Base-by-base conservation (phyloP, 2,329 filamentous ascomycete genomes). In the Polychaeton citri region DNA sequence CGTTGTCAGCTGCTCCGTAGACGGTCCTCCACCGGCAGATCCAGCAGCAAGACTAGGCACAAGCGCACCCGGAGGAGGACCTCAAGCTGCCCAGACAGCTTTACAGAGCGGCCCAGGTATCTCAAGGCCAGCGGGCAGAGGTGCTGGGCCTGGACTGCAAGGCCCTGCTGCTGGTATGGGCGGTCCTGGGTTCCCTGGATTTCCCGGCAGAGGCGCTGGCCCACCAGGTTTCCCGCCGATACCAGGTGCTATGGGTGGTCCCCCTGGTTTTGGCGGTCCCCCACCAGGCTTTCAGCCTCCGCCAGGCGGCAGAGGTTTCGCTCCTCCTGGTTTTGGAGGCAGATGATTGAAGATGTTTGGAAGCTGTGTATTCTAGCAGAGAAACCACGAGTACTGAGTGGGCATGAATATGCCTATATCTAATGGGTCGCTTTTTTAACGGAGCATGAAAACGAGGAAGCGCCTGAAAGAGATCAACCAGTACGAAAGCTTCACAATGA, bases 21-120 rank as follows among this genome's bases (percentile, higher is more conserved):
- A 98, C 57, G 92, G 88, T 39, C 88, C 90, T 37, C 90, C 90
- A 32, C 88, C 92, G 7, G 84, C 87, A 52, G 90, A 98, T 54
- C 88, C 90, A 37, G 84, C 86, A 50, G 78, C 88, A 33, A 76
- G 90, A 62, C 73, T 98, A 43, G 90, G 87, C 54, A 80, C 81
- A 60, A 75, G 72, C 46, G 76, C 76, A 19, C 71, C 80, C 20
- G 74, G 78, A 41, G 80, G 79, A 39, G 58, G 56, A 30, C 61
- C 68, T 30, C 66, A 81, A 30, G 75, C 81, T 36, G 76, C 81
- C 24, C 69, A 95, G 48, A 71, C 79, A 42, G 75, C 85, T 48
- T 15, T 28, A 28, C 24, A 28, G 24, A 28, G 24, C 24, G 90
- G 90, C 34, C 83, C 87, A 44, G 90, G 90, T 52, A 85, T 96